Evolutionary conservation across 768 basidiomycete genomes (phyloP), one percentile per base, ranked within the genome.

Genomic region (Russula sp.): DNA sequence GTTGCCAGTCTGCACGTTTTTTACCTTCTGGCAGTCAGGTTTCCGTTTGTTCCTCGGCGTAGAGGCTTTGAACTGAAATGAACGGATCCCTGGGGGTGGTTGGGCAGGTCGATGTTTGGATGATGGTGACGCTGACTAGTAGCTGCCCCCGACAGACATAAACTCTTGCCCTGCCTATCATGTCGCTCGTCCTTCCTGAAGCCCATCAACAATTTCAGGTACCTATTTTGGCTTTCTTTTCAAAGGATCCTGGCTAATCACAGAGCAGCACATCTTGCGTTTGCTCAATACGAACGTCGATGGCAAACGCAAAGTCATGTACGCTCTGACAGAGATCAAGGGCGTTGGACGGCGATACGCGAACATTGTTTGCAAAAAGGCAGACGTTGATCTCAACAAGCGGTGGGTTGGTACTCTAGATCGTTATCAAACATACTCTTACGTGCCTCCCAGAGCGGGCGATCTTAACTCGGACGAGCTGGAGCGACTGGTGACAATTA

Each of bases 381-480:
- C 97, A 67, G 97, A 98, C 80, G 93, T 99, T 48, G 96, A 98
- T 75, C 85, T 99, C 66, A 93, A 85, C 83, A 99, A 99, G 81
- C 92, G 97, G 97, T 98, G 73, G 66, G 89, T 77, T 22, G 9
- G 20, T 16, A 18, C 2, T 57, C 30, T 51, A 30, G 24, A 4
- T 46, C 24, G 18, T 24, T 61, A n/a, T n/a, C n/a, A 16, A 24
- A 13, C 57, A 24, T 14, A 22, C 14, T 51, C 10, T 38, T 30
- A 30, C 11, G 48, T 22, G 9, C 16, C 4, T 30, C 1, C 8
- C 75, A 99, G 97, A 57, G 97, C 97, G 72, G 97, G 97, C 69
- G 97, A 99, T 72, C 89, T 99, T 75, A 98, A 99, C 86, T 95
- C 97, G 49, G 97, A 99, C 74, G 97, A 99, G 79, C 88, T 99